Conservation (phyloP, 2,329 filamentous ascomycete genomes). For the Claviceps capensis region DNA sequence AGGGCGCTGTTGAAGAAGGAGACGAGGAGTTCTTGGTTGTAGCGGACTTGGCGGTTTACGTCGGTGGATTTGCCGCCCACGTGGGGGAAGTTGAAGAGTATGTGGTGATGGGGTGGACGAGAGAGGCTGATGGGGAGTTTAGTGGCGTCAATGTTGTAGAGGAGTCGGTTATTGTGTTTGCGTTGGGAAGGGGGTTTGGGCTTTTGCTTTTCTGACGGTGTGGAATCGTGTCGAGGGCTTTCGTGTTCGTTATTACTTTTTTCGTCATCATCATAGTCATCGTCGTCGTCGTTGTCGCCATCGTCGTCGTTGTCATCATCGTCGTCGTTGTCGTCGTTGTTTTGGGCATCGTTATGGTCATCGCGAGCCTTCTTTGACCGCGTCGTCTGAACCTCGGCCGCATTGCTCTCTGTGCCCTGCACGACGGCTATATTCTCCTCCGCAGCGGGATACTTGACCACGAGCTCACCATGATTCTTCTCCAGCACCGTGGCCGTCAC, state of each 20-base stretch:
- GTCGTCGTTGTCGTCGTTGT: neutral
- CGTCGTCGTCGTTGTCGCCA: neutral
- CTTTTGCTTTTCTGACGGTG: neutral
- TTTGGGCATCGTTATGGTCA: neutral
- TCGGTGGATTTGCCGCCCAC: constrained; percentile 85
- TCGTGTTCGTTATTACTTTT: neutral
- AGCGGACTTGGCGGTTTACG: constrained; percentile 84
- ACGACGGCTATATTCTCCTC: constrained; percentile 43
- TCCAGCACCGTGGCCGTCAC: constrained; percentile 61
- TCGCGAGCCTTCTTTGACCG: neutral
- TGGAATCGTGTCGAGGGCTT: neutral
- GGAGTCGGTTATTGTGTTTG: constrained; percentile 13
- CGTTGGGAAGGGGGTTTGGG: neutral
- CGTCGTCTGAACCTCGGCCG: neutral
- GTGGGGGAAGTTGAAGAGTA: constrained; percentile 96
- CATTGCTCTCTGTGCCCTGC: constrained; percentile 6
- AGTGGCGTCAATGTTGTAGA: constrained; percentile 5
- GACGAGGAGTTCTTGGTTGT: constrained; percentile 72
- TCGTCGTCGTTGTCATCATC: neutral
- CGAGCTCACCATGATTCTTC: constrained; percentile 39
- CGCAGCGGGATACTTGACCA: constrained; percentile 62
- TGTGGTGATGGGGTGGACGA: constrained; percentile 48
- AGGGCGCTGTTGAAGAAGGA: constrained; percentile 48
- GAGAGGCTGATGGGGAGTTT: constrained; percentile 41
- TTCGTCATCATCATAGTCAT: neutral